Base-by-base conservation (phyloP, 116 monocot genomes). In the Cymodocea nodosa region DNA sequence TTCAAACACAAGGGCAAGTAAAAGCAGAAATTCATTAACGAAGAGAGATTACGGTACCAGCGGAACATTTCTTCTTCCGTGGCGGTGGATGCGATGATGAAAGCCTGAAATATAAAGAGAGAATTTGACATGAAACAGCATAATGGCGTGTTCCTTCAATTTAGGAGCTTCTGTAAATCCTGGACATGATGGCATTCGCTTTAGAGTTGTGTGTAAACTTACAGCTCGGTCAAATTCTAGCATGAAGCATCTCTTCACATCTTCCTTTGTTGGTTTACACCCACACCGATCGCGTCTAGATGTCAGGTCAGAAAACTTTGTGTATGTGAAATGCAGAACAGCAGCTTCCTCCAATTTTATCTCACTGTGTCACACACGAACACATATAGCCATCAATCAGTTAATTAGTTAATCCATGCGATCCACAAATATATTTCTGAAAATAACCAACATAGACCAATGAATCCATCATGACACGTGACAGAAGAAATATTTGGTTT, bases 231-330 rank as follows among this genome's bases (percentile, higher is more conserved):
- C 95, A 68, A 95, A 95, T 58, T 95, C 90, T 75, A 95, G 74
- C 79, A 95, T 95, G 71, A 95, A 95, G 59, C 95, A 95, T 80
- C 90, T 79, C 67, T 95, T 95, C 17, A 95, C 95, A 76, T 95
- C 95, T 50, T 95, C 90, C 66, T 83, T 90, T 48, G 95, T 95
- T 35, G 95, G 95, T 67, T 95, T 95, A 76, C 95, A 95, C 24
- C 90, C 90, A 82, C 95, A 95, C 17, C 95, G 77, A 65, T 90
- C 95, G 70, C 90, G 83, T 64, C 95, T 81, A 74, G 95, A 90
- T 70, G 87, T 90, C 78, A 95, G 74, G 57, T 95, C 95, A 24
- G 95, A 95, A 51, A 95, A 95, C 72, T 95, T 95, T 23, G 90
- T 81, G 62, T 95, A 95, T 52, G 95, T 90, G 61, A 76, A 95